These are phyloP conservation scores for Kingdonia uniflora DNA, from an alignment of 164 flowering plant species.

Conservation along the genomic window DNA sequence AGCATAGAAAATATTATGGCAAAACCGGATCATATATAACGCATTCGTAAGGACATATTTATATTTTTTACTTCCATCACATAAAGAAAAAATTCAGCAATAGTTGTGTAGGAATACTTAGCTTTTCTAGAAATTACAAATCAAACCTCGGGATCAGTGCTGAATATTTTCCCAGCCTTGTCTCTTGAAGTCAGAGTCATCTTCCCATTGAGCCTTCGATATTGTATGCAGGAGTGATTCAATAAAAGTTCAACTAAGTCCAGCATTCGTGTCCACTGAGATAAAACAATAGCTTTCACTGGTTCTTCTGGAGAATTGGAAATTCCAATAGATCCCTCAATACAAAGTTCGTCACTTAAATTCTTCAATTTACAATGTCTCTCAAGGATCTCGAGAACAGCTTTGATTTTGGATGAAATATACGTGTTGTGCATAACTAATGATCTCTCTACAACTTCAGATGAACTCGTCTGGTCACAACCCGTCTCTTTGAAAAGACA, in stretches of 20 bases:
- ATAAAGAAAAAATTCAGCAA: no score
- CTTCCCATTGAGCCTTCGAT: conserved; percentile 85
- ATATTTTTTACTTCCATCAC: no score
- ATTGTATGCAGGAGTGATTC: conserved; percentile 32
- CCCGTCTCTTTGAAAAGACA: conserved; percentile 35
- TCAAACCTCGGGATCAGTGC: conserved; percentile 72
- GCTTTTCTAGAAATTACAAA: no score
- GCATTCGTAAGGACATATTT: no score
- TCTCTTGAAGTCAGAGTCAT: conserved; percentile 74
- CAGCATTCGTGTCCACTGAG: conserved; percentile 97
- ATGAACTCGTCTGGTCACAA: conserved; percentile 17
- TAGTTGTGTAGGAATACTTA: no score
- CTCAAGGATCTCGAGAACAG: conserved; percentile 55
- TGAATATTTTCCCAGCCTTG: conserved; percentile 74
- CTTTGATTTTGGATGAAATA: conserved; percentile 70
- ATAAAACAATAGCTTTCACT: conserved; percentile 73
- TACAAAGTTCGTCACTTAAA: not conserved
- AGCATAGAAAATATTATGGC: no score
- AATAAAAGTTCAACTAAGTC: conserved; percentile 65
- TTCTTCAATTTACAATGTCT: conserved; percentile 23
- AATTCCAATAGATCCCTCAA: conserved; percentile 10
- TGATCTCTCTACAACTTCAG: conserved; percentile 26
- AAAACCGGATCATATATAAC: no score
- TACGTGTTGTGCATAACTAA: conserved; percentile 26
- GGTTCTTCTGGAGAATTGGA: conserved; percentile 22